These are phyloP conservation scores for Leccinum subgranulosum DNA, from an alignment of 768 basidiomycete species.

Conservation along the genomic window DNA sequence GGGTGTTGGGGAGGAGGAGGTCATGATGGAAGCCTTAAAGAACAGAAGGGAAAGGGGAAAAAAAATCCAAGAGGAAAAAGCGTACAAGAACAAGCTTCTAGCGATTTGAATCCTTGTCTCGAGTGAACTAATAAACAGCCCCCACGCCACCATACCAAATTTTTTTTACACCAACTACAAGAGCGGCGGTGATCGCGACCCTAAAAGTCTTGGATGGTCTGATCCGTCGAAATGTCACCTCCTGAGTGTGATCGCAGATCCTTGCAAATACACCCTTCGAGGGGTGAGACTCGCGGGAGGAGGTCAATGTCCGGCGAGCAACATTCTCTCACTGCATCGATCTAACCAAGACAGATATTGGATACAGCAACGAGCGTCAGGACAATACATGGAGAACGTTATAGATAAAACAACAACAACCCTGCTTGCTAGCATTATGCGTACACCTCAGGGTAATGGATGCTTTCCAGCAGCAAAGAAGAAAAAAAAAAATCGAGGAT, in stretches of 20 bases:
- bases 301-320: not conserved
- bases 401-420: not conserved
- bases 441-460: not conserved
- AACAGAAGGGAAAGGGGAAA: conserved; percentile 29
- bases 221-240: not conserved
- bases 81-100: conserved; percentile 14
- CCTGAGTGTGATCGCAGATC: conserved; percentile 8
- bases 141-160: conserved; percentile 31
- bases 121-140: conserved; percentile 20
- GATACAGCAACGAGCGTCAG: conserved; percentile 5
- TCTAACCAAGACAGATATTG: not conserved
- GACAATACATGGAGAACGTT: not conserved
- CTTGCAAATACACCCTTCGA: conserved; percentile 5
- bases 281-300: not conserved
- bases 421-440: not conserved
- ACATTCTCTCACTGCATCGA: not conserved
- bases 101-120: conserved; percentile 12
- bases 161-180: conserved; percentile 1
- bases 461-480: conserved; percentile 4
- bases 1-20: conserved; percentile 67
- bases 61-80: conserved; percentile 27
- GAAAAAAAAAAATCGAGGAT: not conserved
- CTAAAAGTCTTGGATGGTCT: not conserved
- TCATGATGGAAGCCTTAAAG: conserved; percentile 53
- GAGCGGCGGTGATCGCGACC: conserved; percentile 10